Percentiles rank a stretch among this genome's conserved stretches.
Conservation (phyloP, 208 protist genomes). For the Crithidia sp. region DNA sequence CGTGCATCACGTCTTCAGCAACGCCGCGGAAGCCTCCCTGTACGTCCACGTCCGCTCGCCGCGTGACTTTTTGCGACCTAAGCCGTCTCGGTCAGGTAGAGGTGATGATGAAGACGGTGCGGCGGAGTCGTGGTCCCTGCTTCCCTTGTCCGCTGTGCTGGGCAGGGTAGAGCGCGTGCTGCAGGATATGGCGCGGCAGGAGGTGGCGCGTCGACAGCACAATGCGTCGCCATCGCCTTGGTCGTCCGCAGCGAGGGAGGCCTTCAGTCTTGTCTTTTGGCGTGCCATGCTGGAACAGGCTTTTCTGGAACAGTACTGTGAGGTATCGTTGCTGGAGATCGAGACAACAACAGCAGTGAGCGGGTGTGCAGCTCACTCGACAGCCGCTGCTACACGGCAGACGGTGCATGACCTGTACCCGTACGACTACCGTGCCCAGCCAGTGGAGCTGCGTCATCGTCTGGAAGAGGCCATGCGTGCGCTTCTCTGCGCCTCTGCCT, state of each 20-base stretch:
- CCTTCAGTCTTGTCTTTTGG: conserved; percentile 12
- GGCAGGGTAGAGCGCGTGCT: conserved; percentile 2
- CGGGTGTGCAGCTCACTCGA: too few relatives aligned
- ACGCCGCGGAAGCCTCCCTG: conserved; percentile 22
- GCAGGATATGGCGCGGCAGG: conserved; percentile 8
- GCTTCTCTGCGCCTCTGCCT: conserved; percentile 47
- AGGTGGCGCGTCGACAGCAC: neutral
- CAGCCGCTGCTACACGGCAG: too few relatives aligned
- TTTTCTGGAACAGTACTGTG: conserved; percentile 37
- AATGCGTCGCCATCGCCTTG: too few relatives aligned
- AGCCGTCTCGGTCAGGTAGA: neutral
- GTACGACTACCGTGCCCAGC: conserved; percentile 29
- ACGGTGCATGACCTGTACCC: conserved; percentile 11
- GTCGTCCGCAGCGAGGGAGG: neutral
- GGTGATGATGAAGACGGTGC: neutral
- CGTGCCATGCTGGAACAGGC: conserved; percentile 45
- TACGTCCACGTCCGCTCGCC: conserved; percentile 15
- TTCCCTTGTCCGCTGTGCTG: conserved; percentile 9
- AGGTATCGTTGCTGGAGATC: neutral
- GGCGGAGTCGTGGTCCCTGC: conserved; percentile 5
- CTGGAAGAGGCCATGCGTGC: conserved; percentile 32
- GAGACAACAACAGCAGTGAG: too few relatives aligned
- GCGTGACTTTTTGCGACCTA: conserved; percentile 8
- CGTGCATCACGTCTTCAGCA: conserved; percentile 28
- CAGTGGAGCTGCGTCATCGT: conserved; percentile 21